These are phyloP conservation scores for Saturnispora gosingensis DNA, from an alignment of 805 yeast genomes.

Conservation along the genomic window DNA sequence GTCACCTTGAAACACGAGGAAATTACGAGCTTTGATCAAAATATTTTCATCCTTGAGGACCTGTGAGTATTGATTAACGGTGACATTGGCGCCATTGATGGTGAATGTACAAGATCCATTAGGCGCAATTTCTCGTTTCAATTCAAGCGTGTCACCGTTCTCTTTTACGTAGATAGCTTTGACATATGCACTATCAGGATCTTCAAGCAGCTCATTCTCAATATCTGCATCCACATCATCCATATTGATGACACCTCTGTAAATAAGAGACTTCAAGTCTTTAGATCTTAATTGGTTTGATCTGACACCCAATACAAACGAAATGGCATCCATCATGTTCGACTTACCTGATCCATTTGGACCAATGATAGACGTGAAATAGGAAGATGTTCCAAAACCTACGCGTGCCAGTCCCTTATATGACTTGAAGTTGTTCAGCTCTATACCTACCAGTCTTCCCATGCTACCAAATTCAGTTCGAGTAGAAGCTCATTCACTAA, in stretches of 20 bases:
- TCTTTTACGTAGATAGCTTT: constrained; percentile 64
- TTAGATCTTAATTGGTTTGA: constrained; percentile 68
- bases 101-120: constrained; percentile 60
- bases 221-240: constrained; percentile 20
- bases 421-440: constrained; percentile 82
- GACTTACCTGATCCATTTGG: constrained; percentile 99
- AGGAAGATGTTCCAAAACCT: constrained; percentile 67
- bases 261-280: constrained; percentile 65
- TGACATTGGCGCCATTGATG: constrained; percentile 50
- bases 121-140: constrained; percentile 52
- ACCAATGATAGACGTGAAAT: constrained; percentile 87
- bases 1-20: constrained; percentile 93
- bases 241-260: constrained; percentile 51
- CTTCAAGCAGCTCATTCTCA: constrained; percentile 42
- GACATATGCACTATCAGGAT: constrained; percentile 57
- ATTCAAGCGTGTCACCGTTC: constrained; percentile 46
- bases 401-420: constrained; percentile 68
- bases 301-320: constrained; percentile 84
- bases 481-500: neutral
- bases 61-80: constrained; percentile 55
- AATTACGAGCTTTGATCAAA: constrained; percentile 80
- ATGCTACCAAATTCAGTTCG: constrained; percentile 19
- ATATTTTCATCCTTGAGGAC: constrained; percentile 71
- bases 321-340: constrained; percentile 90
- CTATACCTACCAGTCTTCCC: constrained; percentile 79